Evolutionary conservation across 805 yeast genomes (phyloP), one percentile per base, ranked within the genome.

Genomic region (Pichia eremophila): DNA sequence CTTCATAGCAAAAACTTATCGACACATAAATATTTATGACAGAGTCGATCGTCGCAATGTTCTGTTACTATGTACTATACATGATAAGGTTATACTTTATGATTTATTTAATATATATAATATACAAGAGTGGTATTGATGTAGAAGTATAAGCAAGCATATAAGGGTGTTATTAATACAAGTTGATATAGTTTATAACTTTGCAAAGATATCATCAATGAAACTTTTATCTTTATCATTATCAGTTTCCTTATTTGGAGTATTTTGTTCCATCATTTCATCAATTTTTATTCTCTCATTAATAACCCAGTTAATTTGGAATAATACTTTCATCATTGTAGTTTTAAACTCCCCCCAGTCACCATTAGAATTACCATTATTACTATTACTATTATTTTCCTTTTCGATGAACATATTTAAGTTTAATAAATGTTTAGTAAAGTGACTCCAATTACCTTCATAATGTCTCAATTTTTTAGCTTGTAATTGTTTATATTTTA

Each of bases 391-490:
- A 19, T n/a, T 14, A 4, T 38, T 40, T 34, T 52, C 55, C 11
- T 41, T 45, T 38, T 50, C 50, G 28, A 50, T 34, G 31, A 50
- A 46, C 47, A 46, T 46, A 38, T 51, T 52, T 22, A 50, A 38
- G 44, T 52, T 53, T 44, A 45, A 41, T 15, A 43, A 17, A 35
- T 46, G 39, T 29, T 48, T 41, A 2, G 50, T 47, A 41, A 57
- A 51, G 45, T 55, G 52, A 28, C 50, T 53, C 47, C 63, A 48
- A 42, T 62, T 62, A 9, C 68, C 68, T 18, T 46, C 36, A 9
- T 39, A 43, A 9, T 50, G 34, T 43, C 68, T 55, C 47, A 48
- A 46, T 3, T 31, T 37, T 38, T 56, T 52, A 8, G 51, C 46
- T 44, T 56, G 52, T 14, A 48, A 53, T 35, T 54, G 44, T 43